Evolutionary conservation across 306 rosid genomes (phyloP), one percentile per base, ranked within the genome.

Genomic region (Clitoria ternatea): DNA sequence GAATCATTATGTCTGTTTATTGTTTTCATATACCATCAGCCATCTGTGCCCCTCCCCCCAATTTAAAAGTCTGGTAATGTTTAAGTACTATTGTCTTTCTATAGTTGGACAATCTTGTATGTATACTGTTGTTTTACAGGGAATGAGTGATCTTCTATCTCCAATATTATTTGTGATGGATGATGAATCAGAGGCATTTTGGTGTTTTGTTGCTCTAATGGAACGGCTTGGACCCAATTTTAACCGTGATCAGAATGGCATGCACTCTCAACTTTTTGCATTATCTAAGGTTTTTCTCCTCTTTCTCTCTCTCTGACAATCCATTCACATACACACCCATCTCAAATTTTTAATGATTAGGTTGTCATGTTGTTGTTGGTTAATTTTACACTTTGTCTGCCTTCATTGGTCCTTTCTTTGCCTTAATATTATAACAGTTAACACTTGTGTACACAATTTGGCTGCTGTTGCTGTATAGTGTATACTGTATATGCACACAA

Each of bases 231-330:
- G 99, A 73, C 96, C 99, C 61, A 95, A 95, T 84, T 95, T 95
- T 74, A 95, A 95, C 72, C 99, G 97, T 37, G 97, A 95, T 79
- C 99, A 95, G 80, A 95, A 85, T 47, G 99, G 99, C 84, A 95
- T 95, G 99, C 99, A 95, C 79, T 89, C 97, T 68, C 99, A 95
- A 81, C 97, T 95, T 43, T 95, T 95, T 87, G 92, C 99, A n/a
- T 76, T 95, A 79, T 89, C 92, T 7, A 95, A 95, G 99, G 99
- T 95, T 53, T 48, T 22, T 60, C 68, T 74, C 75, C 57, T 77
- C 57, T 69, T n/a, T n/a, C 61, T 72, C 47, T 37, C 77, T 39
- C 80, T 1, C 32, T 48, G 18, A 26, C 61, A 30, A 30, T 19
- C 47, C 35, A 69, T 45, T 40, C n/a, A 54, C 24, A 29, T 29